Evolutionary conservation across 202 grass and related monocot genomes (phyloP).

Genomic region (Digitaria exilis): DNA sequence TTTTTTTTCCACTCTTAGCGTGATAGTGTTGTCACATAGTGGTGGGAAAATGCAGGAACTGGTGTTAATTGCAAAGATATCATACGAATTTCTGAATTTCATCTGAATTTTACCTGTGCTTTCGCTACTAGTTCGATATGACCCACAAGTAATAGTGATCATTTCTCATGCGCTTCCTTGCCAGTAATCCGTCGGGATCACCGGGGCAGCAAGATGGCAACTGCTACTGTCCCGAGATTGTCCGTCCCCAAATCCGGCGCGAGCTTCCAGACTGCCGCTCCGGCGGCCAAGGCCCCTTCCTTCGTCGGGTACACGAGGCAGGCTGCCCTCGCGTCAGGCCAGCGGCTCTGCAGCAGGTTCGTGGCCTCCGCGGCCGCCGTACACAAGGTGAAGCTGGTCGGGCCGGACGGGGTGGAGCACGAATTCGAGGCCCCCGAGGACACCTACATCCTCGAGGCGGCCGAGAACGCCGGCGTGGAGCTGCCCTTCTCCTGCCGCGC

Average conservation of each 20-base stretch:
- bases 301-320: slow-evolving; percentile 11
- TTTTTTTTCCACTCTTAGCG: background rate
- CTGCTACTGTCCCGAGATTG: slow-evolving; percentile 37
- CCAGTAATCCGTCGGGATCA: background rate
- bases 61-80: background rate
- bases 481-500: slow-evolving; percentile 82
- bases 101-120: too few relatives aligned
- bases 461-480: slow-evolving; percentile 69
- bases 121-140: background rate
- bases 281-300: slow-evolving; percentile 23
- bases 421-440: slow-evolving; percentile 84
- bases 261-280: background rate
- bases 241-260: slow-evolving; percentile 35
- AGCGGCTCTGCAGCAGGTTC: slow-evolving; percentile 46
- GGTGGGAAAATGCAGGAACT: background rate
- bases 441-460: slow-evolving; percentile 81
- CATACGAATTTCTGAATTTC: background rate
- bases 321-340: background rate
- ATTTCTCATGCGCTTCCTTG: background rate
- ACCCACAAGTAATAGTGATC: background rate
- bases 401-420: slow-evolving; percentile 55
- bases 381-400: slow-evolving; percentile 76
- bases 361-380: slow-evolving; percentile 39
- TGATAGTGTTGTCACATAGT: background rate
- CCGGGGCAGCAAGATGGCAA: slow-evolving; percentile 40